These are phyloP conservation scores for Daedaleopsis nitida DNA, from an alignment of 768 basidiomycete species.

Conservation along the genomic window DNA sequence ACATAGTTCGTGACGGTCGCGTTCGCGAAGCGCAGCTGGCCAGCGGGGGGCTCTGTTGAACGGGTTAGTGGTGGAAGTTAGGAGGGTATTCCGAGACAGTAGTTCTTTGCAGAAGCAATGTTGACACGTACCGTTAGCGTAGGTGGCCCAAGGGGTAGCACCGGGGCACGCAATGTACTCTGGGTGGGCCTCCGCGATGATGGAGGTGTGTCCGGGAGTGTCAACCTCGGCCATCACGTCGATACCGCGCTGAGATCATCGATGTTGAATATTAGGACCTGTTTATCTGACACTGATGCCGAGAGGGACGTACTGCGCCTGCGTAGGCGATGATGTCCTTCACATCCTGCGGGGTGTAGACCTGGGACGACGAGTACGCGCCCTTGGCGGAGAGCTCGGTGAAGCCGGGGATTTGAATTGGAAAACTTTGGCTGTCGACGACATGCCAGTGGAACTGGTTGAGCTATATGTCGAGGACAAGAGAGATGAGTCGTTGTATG, in stretches of 20 bases:
- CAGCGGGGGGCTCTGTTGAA: conserved; percentile 47
- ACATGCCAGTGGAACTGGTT: conserved; percentile 53
- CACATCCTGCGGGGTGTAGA: conserved; percentile 42
- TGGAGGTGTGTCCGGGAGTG: conserved; percentile 52
- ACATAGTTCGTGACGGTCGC: conserved; percentile 36
- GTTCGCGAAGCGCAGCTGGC: conserved; percentile 47
- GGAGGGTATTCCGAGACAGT: no score
- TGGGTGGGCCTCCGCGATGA: conserved; percentile 44
- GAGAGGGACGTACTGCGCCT: conserved; percentile 37
- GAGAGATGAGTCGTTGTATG: neutral
- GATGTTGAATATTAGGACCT: neutral
- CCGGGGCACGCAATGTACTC: conserved; percentile 46
- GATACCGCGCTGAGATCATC: conserved; percentile 44
- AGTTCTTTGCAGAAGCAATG: no score
- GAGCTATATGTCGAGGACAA: conserved; percentile 32
- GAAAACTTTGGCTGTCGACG: conserved; percentile 54
- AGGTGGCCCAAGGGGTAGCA: conserved; percentile 37
- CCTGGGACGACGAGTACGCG: conserved; percentile 38
- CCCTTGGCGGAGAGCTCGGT: conserved; percentile 45
- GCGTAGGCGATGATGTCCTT: conserved; percentile 45
- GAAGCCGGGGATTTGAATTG: conserved; percentile 41
- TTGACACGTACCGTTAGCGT: conserved; percentile 37
- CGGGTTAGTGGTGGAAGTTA: no score
- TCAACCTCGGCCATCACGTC: conserved; percentile 53
- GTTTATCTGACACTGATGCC: neutral